Evolutionary conservation across 768 basidiomycete species (phyloP), one percentile per base, ranked within the genome.

Genomic region (Filobasidium floriforme): DNA sequence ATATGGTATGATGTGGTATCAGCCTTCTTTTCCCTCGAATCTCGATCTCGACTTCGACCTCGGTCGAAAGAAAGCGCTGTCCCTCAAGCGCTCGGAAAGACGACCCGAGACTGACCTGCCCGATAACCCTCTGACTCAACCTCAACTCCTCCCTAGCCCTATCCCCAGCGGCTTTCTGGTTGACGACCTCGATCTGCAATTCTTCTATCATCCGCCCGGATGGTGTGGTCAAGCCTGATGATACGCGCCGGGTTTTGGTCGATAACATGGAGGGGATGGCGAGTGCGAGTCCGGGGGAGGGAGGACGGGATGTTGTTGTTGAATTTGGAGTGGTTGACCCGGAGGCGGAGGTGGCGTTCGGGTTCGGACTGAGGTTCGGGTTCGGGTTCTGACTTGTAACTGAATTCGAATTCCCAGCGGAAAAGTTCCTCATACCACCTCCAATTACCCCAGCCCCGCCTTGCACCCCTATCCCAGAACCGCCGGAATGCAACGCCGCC

Each of bases 171-270:
- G 3, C 37, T 37, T 49, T 52, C 28, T 19, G 9, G 9, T 15
- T 37, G 12, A 51, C 29, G n/a, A 55, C 28, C 29, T 63, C 62
- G 5, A 19, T 37, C 52, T 63, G 62, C 11, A 63, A 22, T 12
- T 49, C 62, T n/a, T 63, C 62, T 3, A 63, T 63, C 29, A 63
- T 49, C 54, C 24, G 15, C 15, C 7, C 26, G 18, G 54, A 57
- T 1, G 22, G 12, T 2, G 22, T 49, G 3, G 46, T 49, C 46
- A 49, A 5, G 18, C 46, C 46, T 2, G 46, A 44, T 10, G 43
- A 15, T 49, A 15, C 22, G 6, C 46, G 15, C 5, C 22, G 15
- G 46, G 46, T 15, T 49, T 18, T 22, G 15, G 46, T 22, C 46
- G 12, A 12, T 12, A 49, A 5, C 32, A 37, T 37, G 3, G 32